These are phyloP conservation scores for Ophiostoma ulmi DNA, from an alignment of 2,329 filamentous ascomycete genomes.

Conservation along the genomic window DNA sequence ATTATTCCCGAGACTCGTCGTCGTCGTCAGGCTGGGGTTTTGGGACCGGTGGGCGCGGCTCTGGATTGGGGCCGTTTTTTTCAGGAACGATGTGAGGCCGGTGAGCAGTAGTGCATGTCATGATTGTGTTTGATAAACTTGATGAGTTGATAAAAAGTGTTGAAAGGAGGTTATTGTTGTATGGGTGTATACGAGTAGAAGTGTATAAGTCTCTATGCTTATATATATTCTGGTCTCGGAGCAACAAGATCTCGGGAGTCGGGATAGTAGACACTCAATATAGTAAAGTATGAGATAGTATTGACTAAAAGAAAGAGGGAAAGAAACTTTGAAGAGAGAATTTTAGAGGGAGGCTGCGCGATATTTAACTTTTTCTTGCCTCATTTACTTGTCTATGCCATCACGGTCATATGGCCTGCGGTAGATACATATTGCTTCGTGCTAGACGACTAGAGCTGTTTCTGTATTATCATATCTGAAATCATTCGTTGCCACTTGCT, in stretches of 20 bases:
- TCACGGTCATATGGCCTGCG: background rate
- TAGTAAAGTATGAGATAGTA: background rate
- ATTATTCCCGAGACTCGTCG: slow-evolving; percentile 10
- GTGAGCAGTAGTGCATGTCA: background rate
- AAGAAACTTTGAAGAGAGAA: background rate
- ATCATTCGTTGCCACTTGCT: background rate
- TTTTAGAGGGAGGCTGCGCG: background rate
- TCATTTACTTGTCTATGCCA: background rate
- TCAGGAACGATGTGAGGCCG: background rate
- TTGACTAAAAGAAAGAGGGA: background rate
- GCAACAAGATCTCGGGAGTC: background rate
- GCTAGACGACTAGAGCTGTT: background rate
- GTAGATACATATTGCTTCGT: background rate
- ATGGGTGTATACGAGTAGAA: background rate
- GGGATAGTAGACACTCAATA: background rate
- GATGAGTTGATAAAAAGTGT: background rate
- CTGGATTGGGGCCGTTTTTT: slow-evolving; percentile 20
- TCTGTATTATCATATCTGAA: background rate
- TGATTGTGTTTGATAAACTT: background rate
- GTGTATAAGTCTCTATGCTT: too few species aligned
- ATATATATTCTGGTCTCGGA: background rate
- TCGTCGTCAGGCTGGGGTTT: slow-evolving; percentile 22
- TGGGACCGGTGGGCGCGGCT: slow-evolving; percentile 25
- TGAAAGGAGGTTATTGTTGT: too few species aligned
- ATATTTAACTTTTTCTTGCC: slow-evolving; percentile 1